Conservation (phyloP, 345 rosid species). For the Combretum micranthum region DNA sequence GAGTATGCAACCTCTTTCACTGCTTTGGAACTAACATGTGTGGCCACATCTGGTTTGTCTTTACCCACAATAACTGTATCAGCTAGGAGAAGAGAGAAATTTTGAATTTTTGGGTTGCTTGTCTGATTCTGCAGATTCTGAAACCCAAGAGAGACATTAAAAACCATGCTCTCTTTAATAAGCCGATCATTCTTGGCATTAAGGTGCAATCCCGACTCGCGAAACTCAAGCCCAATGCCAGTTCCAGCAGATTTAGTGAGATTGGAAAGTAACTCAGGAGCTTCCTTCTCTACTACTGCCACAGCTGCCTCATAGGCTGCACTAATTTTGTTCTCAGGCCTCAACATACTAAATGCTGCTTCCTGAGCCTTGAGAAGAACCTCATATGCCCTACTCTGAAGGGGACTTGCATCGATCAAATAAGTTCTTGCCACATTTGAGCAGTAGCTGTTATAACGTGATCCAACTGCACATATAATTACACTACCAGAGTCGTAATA, state of each 20-base stretch:
- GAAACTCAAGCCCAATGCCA: slow-evolving; percentile 92
- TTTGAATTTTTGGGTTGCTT: slow-evolving; percentile 53
- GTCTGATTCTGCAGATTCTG: slow-evolving; percentile 67
- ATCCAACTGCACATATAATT: slow-evolving; percentile 80
- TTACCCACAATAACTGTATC: slow-evolving; percentile 80
- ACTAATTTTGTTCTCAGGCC: slow-evolving; percentile 60
- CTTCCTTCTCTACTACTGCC: slow-evolving; percentile 69
- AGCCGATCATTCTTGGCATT: slow-evolving; percentile 70
- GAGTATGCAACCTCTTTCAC: slow-evolving; percentile 85
- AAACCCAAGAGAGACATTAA: slow-evolving; percentile 84
- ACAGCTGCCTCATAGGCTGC: slow-evolving; percentile 74
- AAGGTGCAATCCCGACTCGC: slow-evolving; percentile 76
- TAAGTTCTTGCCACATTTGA: slow-evolving; percentile 80
- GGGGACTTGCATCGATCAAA: slow-evolving; percentile 73
- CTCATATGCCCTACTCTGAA: slow-evolving; percentile 87
- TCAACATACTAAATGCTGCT: slow-evolving; percentile 68
- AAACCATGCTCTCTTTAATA: slow-evolving; percentile 61
- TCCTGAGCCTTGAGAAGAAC: slow-evolving; percentile 89
- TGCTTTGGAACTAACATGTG: slow-evolving; percentile 65
- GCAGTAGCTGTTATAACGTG: slow-evolving; percentile 87
- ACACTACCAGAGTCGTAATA: slow-evolving; percentile 86
- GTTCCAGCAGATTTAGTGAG: slow-evolving; percentile 94
- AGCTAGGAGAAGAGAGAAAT: slow-evolving; percentile 68
- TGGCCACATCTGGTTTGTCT: slow-evolving; percentile 47
- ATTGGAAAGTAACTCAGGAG: slow-evolving; percentile 64